Base-by-base conservation (phyloP, 2,329 filamentous ascomycete genomes). In the Tolypocladium endophyticum region DNA sequence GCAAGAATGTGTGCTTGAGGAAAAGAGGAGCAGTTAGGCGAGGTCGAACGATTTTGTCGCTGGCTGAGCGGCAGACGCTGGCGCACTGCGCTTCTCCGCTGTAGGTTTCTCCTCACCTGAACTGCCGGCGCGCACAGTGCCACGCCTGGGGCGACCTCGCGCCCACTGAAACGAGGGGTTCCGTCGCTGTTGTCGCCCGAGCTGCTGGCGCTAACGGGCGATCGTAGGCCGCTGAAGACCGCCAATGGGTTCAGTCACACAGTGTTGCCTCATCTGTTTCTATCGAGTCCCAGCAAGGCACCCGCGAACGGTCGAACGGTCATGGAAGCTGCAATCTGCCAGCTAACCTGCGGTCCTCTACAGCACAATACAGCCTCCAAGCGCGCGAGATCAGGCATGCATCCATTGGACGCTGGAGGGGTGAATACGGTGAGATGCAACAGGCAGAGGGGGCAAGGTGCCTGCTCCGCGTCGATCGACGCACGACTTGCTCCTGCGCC, bases 1-100 rank as follows among this genome's bases (percentile, higher is more conserved):
- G 71, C 68, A 67, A 70, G 72, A 70, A 68, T 70, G 71, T 73
- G 74, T 74, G 73, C 69, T 74, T 72, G 72, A 71, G 72, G 74
- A 76, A 76, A 76, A 76, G 74, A 76, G 74, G 74, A 76, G 66
- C 62, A 62, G 71, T 68, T 66, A 67, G 68, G 67, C 64, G 69
- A 74, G 68, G 73, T 72, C 68, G 69, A 71, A 71, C 68, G 72
- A 74, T 74, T 75, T 75, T 74, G 73, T 73, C 71, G 69, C 66
- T 68, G 67, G 66, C 63, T 52, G 63, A 60, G 38, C 52, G 35
- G 53, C 39, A 35, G 35, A 18, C 35, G 45, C n/a, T 36, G 45
- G 45, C 55, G 55, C 58, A 45, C 58, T 43, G 50, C 36, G 28
- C 57, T 53, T 6, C 36, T 41, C 35, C 45, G 28, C 47, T 54